Conservation (phyloP, 225 moss, liverwort and hornwort genomes). For the Neckera pumila region DNA sequence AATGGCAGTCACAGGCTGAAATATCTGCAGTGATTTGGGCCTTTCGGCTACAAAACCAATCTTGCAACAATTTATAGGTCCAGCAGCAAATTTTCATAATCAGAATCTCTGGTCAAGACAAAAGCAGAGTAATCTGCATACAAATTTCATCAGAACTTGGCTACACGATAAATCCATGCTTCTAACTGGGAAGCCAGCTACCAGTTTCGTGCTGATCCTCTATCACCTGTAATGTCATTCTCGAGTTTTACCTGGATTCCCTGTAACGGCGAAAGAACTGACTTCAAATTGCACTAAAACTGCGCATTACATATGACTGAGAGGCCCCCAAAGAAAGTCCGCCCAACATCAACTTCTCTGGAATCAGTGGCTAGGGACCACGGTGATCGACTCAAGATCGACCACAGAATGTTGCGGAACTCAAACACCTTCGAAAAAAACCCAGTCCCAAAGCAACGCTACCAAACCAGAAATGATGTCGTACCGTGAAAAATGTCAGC, state of each 20-base stretch:
- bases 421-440: neutral
- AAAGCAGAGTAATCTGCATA: neutral
- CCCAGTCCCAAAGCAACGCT: neutral
- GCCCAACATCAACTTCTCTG: neutral
- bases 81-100: neutral
- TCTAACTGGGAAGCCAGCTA: neutral
- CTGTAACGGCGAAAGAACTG: neutral
- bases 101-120: neutral
- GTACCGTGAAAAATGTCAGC: neutral
- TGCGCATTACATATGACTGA: neutral
- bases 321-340: neutral
- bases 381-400: neutral
- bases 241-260: neutral
- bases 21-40: neutral
- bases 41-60: neutral
- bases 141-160: neutral
- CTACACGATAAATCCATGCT: neutral
- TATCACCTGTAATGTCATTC: neutral
- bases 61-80: neutral
- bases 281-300: neutral
- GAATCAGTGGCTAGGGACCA: neutral
- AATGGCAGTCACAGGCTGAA: neutral
- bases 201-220: neutral
- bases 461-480: neutral
- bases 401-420: neutral